Evolutionary conservation across 352 stramenopile genomes (phyloP), one percentile per base, ranked within the genome.

Genomic region (Saprolegnia parasitica): DNA sequence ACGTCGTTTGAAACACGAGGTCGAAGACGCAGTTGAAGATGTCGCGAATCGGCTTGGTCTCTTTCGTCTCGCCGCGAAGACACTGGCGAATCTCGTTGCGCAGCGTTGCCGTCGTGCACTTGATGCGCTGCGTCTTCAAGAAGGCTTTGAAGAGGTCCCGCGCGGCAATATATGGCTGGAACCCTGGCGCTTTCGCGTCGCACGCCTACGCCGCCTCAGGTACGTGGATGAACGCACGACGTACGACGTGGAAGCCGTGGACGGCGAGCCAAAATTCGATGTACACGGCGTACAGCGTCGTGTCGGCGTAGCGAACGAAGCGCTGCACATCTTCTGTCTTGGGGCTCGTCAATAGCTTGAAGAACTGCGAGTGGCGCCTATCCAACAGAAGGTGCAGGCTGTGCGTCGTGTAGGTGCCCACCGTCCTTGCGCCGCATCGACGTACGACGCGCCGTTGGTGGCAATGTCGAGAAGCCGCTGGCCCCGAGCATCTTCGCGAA

Each of bases 201-300:
- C 47, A 55, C 47, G 24, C 24, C 47, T 55, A 55, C n/a, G 47
- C 24, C 24, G n/a, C n/a, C 24, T 60, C 42, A n/a, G 42, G 42
- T 60, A 67, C 60, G 37, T 23, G 21, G 67, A 63, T 67, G 26
- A 63, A 29, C 15, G 9, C 29, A 35, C 2, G 5, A 35, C 29
- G 29, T 35, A 35, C 29, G 29, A 35, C 29, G 5, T 35, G 29
- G 29, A 35, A 35, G 29, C 29, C 18, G 24, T 67, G 16, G 11
- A 67, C 60, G 15, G 60, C 60, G 26, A 67, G 32, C 60, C 60
- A 67, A 26, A 67, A 67, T 24, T 35, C 60, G 5, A 67, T 16
- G 60, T 57, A 63, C 18, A 23, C 47, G 16, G 16, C 23, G 42
- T 67, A 32, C 13, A 62, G 16, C 11, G 18, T 26, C 63, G 20